Base-by-base conservation (phyloP, 768 basidiomycete species). In the Collybiopsis luxurians region DNA sequence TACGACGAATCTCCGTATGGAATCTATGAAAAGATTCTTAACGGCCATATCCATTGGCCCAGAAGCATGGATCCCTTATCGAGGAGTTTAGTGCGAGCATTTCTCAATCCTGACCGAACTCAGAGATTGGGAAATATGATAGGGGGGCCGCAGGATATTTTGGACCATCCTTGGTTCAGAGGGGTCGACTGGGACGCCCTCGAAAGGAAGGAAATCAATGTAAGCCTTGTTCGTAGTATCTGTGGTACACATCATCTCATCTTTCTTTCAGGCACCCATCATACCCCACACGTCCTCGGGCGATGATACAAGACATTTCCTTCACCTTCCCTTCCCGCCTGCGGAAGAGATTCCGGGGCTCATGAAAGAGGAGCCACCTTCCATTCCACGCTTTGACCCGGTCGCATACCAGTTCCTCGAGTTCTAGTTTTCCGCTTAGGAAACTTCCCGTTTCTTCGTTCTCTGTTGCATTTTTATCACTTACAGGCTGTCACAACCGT, bases 1-100 rank as follows among this genome's bases (percentile, higher is more conserved):
- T 98, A 93, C 71, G 95, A 98, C 67, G 92, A 97, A 70, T 92
- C 93, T n/a, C 89, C 95, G 0, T 91, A 96, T 70, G 95, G 93
- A 45, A 98, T 98, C 72, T 98, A 98, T 71, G 96, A 99, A 75
- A 96, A 95, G 75, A 98, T 99, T 61, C 76, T 99, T 39, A 84
- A 82, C 56, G 92, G 92, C 27, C 82, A 87, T 59, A 88, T 97
- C 46, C 83, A 91, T 61, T 98, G 94, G 87, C 96, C 96, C 21
- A 36, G 54, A n/a, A 86, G 83, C 60, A 87, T 98, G 77, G 95
- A 98, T 67, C 83, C 85, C 19, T 82, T 95, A 27, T 96, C 95
- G 43, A 87, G 87, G 62, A 91, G 93, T 62, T 80, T 99, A 55
- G 89, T 99, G 68, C 81, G 82, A 61, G 88, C 88, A 1, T 91